phyloP scores from a whole-genome alignment of 1,284 basidiomycete species.

The Sphagnurus paluster region DNA sequence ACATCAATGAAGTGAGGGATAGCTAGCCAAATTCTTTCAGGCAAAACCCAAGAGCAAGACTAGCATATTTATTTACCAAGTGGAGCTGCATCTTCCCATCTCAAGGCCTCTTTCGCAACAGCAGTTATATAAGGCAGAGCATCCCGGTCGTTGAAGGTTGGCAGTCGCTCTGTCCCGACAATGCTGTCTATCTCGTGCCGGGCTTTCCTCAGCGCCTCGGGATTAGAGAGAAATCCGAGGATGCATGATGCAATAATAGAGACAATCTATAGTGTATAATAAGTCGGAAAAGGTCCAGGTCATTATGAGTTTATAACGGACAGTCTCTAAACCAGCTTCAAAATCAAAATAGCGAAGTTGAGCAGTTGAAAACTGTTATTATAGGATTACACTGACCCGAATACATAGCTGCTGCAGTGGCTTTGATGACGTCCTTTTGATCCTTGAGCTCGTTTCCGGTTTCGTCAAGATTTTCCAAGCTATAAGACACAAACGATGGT shows the following conservation, averaged over 20 bases:
- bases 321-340: conserved; percentile 16
- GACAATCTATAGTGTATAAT: conserved; percentile 19
- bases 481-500: conserved; percentile 18
- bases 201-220: conserved; percentile 35
- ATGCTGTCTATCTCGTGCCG: conserved; percentile 30
- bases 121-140: conserved; percentile 32
- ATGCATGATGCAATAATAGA: conserved; percentile 27
- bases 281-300: neutral
- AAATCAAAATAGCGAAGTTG: neutral
- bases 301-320: neutral
- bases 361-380: neutral
- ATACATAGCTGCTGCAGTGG: conserved; percentile 22
- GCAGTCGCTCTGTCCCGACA: conserved; percentile 34
- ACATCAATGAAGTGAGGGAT: conserved; percentile 27
- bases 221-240: conserved; percentile 31
- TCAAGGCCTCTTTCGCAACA: conserved; percentile 30
- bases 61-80: conserved; percentile 8
- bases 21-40: conserved; percentile 6
- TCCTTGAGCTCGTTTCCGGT: conserved; percentile 11
- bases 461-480: conserved; percentile 18
- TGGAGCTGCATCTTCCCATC: conserved; percentile 21
- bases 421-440: conserved; percentile 23
- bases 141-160: conserved; percentile 38
- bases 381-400: conserved; percentile 18
- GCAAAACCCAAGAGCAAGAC: neutral